A percentile compares a stretch with the other conserved stretches of the same genome.
These are phyloP conservation scores for Metroxylon sagu DNA, from an alignment of 176 grass and related monocot genomes.

Conservation along the genomic window DNA sequence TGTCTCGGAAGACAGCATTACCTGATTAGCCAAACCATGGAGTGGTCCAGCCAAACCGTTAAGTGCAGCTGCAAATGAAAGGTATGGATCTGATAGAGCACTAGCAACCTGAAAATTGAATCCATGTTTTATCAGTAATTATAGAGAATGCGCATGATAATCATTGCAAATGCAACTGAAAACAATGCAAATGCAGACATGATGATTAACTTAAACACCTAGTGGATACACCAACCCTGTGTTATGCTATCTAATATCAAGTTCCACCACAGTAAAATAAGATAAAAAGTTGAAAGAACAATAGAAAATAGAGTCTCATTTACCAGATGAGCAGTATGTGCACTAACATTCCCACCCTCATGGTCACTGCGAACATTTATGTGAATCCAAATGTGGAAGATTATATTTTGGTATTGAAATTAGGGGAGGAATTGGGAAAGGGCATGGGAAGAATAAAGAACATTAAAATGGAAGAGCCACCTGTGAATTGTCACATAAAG, in stretches of 20 bases:
- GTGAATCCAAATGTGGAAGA: background rate
- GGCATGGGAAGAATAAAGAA: too few relatives aligned
- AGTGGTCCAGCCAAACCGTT: conserved; percentile 94
- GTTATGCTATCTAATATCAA: too few relatives aligned
- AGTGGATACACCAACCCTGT: too few relatives aligned
- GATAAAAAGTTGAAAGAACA: too few relatives aligned
- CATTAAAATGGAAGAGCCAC: conserved; percentile 27
- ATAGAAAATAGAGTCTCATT: conserved; percentile 8
- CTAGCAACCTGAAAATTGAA: conserved; percentile 70
- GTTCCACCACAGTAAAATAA: too few relatives aligned
- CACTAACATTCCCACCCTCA: conserved; percentile 98
- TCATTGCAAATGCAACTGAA: too few relatives aligned
- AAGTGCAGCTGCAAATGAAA: conserved; percentile 85
- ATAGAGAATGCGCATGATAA: too few relatives aligned
- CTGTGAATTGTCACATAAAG: conserved; percentile 96
- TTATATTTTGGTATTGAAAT: too few relatives aligned
- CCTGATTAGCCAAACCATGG: conserved; percentile 97
- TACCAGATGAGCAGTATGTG: conserved; percentile 98
- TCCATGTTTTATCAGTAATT: background rate
- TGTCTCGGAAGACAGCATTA: background rate
- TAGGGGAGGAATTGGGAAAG: too few relatives aligned
- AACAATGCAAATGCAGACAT: too few relatives aligned
- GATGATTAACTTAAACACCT: too few relatives aligned
- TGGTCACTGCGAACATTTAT: conserved; percentile 58
- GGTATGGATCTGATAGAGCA: conserved; percentile 89